Evolutionary conservation across 495 filamentous ascomycete genomes (phyloP), one percentile per base, ranked within the genome.

Genomic region (Margaritispora aquatica): DNA sequence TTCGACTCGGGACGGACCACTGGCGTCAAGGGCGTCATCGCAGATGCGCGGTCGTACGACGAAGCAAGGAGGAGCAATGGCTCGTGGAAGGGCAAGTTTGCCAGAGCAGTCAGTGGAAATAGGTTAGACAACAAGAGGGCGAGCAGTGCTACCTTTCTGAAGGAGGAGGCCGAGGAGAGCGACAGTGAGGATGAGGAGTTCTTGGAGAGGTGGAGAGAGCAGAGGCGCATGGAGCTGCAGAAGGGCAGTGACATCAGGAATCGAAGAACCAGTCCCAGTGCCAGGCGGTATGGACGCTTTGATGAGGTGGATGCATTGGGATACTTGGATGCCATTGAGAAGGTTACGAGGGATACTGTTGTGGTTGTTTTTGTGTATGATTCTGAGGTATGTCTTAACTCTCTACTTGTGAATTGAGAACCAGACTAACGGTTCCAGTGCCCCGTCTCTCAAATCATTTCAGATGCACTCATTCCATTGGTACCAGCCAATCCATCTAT

Each of bases 1-100:
- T 93, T 87, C 74, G 84, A 94, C 65, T 82, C 83, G 61, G 89
- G 94, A 66, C 69, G 73, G 50, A 74, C 74, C 22, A 95, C 95
- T n/a, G 94, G 94, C 24, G 95, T 96, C 56, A 97, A 97, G 75
- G 94, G 94, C 63, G 94, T 98, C 71, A 97, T 98, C 61, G 92
- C 95, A 63, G 94, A 98, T 68, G 94, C 94, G 23, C 83, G 89
- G 61, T 86, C 89, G 54, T 97, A 92, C 68, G 92, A 97, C 72
- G 83, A 85, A 54, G 90, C 92, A 3, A 62, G 58, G 31, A 22
- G 54, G 27, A 62, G 19, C 19, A 50, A 50, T 31, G 59, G 60
- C 11, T 57, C 58, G 5, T 56, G 56, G 50, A 52, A 59, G 23
- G 46, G 26, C 5, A 54, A 31, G 34, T 26, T 36, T 21, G 47